Evolutionary conservation across 108 stramenopile genomes (phyloP).

Genomic region (Skeletonema tropicum): DNA sequence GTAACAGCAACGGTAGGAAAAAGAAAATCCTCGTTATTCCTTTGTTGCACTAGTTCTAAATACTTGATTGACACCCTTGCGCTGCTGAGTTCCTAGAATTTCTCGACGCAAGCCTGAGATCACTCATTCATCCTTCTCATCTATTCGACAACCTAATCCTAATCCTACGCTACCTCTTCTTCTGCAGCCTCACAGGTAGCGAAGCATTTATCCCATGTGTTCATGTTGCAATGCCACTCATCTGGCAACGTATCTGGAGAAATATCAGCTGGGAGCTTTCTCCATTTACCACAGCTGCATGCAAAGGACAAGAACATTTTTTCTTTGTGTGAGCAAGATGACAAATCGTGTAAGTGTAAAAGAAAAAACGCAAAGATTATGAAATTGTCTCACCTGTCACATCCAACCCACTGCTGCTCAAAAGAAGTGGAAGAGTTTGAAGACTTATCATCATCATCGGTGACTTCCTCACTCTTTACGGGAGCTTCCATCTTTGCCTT

Average conservation of each 20-base stretch:
- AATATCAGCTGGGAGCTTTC: slow-evolving; percentile 5
- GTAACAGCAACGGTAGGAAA: too few relatives aligned
- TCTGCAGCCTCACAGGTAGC: slow-evolving; percentile 7
- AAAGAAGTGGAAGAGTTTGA: neutral
- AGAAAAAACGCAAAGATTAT: neutral
- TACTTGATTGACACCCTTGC: too few relatives aligned
- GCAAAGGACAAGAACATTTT: neutral
- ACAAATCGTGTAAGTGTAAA: neutral
- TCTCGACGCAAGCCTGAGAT: neutral
- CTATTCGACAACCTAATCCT: neutral
- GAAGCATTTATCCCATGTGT: slow-evolving; percentile 3
- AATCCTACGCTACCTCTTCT: slow-evolving; percentile 3
- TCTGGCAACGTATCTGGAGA: slow-evolving; percentile 1
- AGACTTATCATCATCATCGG: neutral
- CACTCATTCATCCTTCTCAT: neutral
- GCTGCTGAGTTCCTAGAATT: neutral
- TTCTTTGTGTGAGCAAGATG: neutral
- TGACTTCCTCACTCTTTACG: slow-evolving; percentile 7
- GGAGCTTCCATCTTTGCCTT: neutral
- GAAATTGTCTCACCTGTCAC: neutral
- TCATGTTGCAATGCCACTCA: slow-evolving; percentile 6
- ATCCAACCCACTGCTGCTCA: slow-evolving; percentile 17
- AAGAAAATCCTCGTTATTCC: too few relatives aligned
- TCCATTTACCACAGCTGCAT: slow-evolving; percentile 10
- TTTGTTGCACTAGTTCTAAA: too few relatives aligned